Evolutionary conservation across 2,329 filamentous ascomycete species (phyloP), one percentile per base, ranked within the genome.

Genomic region (Beauveria sp.): DNA sequence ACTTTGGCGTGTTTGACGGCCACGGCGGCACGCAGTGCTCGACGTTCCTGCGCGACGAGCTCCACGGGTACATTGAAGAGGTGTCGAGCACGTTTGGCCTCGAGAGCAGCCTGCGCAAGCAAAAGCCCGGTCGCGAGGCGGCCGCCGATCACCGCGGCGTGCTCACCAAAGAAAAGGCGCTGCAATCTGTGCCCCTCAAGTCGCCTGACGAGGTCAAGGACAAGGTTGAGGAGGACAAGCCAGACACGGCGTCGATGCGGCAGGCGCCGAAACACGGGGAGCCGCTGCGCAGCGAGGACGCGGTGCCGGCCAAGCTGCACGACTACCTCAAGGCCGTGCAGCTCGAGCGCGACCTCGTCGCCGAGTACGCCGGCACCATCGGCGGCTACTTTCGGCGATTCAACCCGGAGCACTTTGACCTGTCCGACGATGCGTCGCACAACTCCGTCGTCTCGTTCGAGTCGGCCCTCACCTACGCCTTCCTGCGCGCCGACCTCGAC

Each of bases 341-440:
- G 61, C 77, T 96, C 56, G 88, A 96, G 73, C 83, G 80, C 61
- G 80, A 82, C 18, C 80, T 98, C 10, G 83, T 97, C 28, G 78
- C 83, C 43, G 84, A 88, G 61, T 99, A 96, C 86, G 89, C 87
- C 71, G 83, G 86, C 64, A 88, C 91, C 0, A 89, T 99, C 6
- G 95, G 95, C 53, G 95, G 95, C 38, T 99, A 99, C 76, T 99
- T 96, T 72, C 86, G 90, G 63, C 87, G 95, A 49, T 98, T 98
- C 77, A 87, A 86, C 67, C 93, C 95, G 0, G 82, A 90, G 53
- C 83, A 90, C 73, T 97, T 96, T 67, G 73, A 76, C 60, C 65
- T 80, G 16, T 73, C 77, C 14, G 68, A 69, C 20, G 64, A 72
- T 14, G 64, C 65, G 5, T 53, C 67, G 4, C 67, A 69, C 28